Evolutionary conservation across 1,284 basidiomycete genomes (phyloP).

Genomic region (Fomitopsis pinicola): DNA sequence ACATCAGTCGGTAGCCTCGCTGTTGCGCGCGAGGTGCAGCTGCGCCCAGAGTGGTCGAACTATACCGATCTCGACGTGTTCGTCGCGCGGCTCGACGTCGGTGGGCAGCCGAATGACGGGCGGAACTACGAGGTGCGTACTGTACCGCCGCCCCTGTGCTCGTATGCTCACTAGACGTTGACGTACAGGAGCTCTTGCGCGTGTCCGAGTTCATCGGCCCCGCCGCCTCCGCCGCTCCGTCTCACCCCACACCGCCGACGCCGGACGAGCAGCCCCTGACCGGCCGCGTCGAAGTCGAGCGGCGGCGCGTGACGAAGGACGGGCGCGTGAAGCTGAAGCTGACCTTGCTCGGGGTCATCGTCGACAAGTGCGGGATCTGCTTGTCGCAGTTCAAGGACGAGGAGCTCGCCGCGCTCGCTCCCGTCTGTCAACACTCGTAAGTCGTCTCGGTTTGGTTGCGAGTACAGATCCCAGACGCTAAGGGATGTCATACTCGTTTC

Average conservation of each 20-base stretch:
- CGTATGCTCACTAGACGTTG: background rate
- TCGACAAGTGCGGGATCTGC: constrained; percentile 81
- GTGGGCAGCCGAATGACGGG: constrained; percentile 36
- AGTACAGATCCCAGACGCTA: background rate
- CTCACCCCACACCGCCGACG: constrained; percentile 21
- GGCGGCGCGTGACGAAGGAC: constrained; percentile 60
- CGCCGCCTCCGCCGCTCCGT: background rate
- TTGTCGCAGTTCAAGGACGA: constrained; percentile 69
- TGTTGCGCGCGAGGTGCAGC: constrained; percentile 10
- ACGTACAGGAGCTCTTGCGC: constrained; percentile 46
- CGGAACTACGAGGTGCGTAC: constrained; percentile 55
- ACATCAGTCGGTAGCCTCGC: background rate
- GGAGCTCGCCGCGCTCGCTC: constrained; percentile 54
- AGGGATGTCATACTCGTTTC: background rate
- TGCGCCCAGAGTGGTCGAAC: constrained; percentile 29
- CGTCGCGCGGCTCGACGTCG: constrained; percentile 44
- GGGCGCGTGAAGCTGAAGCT: constrained; percentile 80
- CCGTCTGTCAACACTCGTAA: constrained; percentile 67
- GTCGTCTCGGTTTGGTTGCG: constrained; percentile 19
- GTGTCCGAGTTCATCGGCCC: constrained; percentile 46
- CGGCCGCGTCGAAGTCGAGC: constrained; percentile 60
- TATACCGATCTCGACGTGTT: constrained; percentile 62
- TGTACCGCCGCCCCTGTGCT: background rate
- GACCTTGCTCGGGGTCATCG: constrained; percentile 62
- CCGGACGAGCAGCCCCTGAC: constrained; percentile 35